Evolutionary conservation across 75 land plant species (phyloP), one percentile per base, ranked within the genome.

Genomic region (Picea glauca): DNA sequence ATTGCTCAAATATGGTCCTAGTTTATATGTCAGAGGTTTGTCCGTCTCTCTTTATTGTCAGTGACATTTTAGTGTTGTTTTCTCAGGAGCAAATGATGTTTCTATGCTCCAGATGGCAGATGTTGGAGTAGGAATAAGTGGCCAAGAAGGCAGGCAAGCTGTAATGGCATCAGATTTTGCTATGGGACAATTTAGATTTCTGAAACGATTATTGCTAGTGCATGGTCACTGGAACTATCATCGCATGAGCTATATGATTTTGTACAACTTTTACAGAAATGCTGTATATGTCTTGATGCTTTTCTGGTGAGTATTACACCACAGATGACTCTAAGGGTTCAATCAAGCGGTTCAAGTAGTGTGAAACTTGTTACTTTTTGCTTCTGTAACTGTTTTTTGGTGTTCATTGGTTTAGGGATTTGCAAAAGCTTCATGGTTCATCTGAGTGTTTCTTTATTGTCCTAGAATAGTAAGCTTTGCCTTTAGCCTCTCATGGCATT

Each of bases 161-260:
- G 97, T 94, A 0, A 90, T 94, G 95, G 97, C 97, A 68, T 94
- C 97, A 59, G 97, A 94, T 82, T 94, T 94, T 85, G 97, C 97
- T 9, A 90, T 94, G 92, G 97, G 94, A 15, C 97, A 94, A 82
- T 94, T 94, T 74, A 81, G 93, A 58, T 94, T 94, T 85, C 72
- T 94, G 78, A 86, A 87, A 78, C 84, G 88, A 57, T 81, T 94
- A 38, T 85, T 94, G 57, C 77, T 94, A 67, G 93, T 94, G 12
- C 97, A 94, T 83, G 97, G 97, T 18, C 97, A 92, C 77, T 90
- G 96, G 97, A 94, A 94, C 72, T 94, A 94, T 75, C 86, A 86
- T 77, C 91, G 97, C 30, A 80, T 94, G 74, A 90, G 89, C 32
- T 92, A 92, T 77, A 81, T 92, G 87, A 84, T 94, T 60, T 80